Conservation (phyloP, 805 yeast species). For the Wickerhamomyces chaumierensis region DNA sequence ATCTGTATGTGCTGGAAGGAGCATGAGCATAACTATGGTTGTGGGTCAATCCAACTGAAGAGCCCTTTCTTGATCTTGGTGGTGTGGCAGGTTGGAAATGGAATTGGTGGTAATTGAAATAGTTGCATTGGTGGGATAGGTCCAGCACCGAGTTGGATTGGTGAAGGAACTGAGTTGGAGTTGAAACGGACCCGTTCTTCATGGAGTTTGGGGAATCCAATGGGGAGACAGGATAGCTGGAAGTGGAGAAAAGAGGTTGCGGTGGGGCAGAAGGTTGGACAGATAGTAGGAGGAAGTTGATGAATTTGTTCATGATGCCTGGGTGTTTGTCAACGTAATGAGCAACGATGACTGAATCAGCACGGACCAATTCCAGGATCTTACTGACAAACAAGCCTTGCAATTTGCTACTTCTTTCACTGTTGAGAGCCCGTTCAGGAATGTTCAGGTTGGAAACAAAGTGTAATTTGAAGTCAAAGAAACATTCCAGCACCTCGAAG, state of each 20-base stretch:
- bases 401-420: constrained; percentile 3
- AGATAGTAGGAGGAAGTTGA: no score
- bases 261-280: no score
- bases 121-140: no score
- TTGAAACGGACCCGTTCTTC: no score
- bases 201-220: not conserved
- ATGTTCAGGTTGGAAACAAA: constrained; percentile 9
- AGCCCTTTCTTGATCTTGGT: constrained; percentile 18
- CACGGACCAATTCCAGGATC: constrained; percentile 5
- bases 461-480: constrained; percentile 1
- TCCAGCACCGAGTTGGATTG: no score
- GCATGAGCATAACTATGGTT: no score
- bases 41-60: constrained; percentile 18
- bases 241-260: not conserved
- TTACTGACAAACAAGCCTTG: constrained; percentile 6
- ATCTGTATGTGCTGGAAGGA: no score
- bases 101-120: not conserved
- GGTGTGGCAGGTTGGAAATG: constrained; percentile 13
- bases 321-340: constrained; percentile 2
- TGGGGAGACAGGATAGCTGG: not conserved
- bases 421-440: constrained; percentile 6
- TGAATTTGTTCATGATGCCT: not conserved
- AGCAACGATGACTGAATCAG: constrained; percentile 2
- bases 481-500: constrained; percentile 7
- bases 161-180: not conserved